A percentile compares a stretch with the other conserved stretches of the same genome.
Conservation (phyloP, 352 stramenopile species). For the Phytophthora hibernalis region DNA sequence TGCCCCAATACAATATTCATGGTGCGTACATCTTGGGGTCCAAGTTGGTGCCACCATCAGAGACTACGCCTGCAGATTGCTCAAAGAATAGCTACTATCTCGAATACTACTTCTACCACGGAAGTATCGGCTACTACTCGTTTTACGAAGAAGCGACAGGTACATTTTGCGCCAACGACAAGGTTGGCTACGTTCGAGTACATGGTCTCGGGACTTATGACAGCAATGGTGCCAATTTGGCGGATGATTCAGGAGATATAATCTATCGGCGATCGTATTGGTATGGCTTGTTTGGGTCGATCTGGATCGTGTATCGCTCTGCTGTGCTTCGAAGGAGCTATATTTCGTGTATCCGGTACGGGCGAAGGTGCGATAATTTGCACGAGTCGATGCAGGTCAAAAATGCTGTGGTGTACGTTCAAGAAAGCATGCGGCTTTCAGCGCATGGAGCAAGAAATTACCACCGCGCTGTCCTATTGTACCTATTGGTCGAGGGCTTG, state of each 20-base stretch:
- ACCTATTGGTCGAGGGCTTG: conserved; percentile 18
- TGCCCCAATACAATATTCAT: conserved; percentile 16
- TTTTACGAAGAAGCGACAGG: conserved; percentile 24
- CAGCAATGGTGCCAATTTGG: conserved; percentile 10
- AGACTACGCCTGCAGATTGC: not conserved
- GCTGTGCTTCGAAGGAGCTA: conserved; percentile 14
- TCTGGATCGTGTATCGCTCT: conserved; percentile 18
- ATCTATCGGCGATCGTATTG: conserved; percentile 15
- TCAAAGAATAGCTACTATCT: conserved; percentile 13
- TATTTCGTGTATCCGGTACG: conserved; percentile 6
- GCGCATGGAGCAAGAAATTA: conserved; percentile 18
- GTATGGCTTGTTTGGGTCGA: conserved; percentile 12
- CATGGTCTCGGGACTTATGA: conserved; percentile 16
- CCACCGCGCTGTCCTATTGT: conserved; percentile 14
- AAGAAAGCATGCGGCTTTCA: conserved; percentile 12
- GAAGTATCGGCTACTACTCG: conserved; percentile 13
- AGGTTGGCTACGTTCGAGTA: conserved; percentile 18
- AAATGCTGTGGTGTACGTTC: conserved; percentile 13
- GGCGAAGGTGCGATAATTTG: conserved; percentile 1
- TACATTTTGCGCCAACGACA: conserved; percentile 15
- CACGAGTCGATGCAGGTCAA: conserved; percentile 2
- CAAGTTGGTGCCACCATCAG: not conserved
- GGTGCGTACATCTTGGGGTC: conserved; percentile 11
- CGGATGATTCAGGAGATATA: conserved; percentile 2
- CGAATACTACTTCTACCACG: conserved; percentile 22